Conservation (phyloP, 164 flowering plant genomes). For the Vitis vinifera region DNA sequence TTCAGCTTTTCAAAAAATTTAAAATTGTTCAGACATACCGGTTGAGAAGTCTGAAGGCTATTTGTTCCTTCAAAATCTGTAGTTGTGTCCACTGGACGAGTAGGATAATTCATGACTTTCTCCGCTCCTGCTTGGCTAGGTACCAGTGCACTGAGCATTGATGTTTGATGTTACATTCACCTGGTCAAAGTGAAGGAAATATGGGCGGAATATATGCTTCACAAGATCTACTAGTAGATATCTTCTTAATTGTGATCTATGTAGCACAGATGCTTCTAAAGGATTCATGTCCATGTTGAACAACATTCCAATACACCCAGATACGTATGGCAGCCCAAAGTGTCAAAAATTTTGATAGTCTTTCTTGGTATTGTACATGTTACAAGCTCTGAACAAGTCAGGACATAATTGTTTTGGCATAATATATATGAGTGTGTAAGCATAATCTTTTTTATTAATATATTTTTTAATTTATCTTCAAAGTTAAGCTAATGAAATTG, state of each 20-base stretch:
- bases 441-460: too few species aligned
- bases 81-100: slow-evolving; percentile 87
- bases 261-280: too few species aligned
- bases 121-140: slow-evolving; percentile 66
- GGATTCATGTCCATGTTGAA: too few species aligned
- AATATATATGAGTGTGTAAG: too few species aligned
- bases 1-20: neutral
- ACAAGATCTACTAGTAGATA: slow-evolving; percentile 20
- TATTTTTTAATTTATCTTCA: too few species aligned
- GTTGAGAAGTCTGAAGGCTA: slow-evolving; percentile 79
- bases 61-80: slow-evolving; percentile 96
- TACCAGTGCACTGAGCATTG: slow-evolving; percentile 69
- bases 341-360: too few species aligned
- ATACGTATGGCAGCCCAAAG: too few species aligned
- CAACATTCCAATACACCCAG: too few species aligned
- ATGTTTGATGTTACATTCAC: slow-evolving; percentile 35
- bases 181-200: slow-evolving; percentile 31
- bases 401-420: too few species aligned
- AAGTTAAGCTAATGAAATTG: too few species aligned
- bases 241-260: neutral
- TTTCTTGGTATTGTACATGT: too few species aligned
- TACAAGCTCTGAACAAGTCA: too few species aligned
- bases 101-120: slow-evolving; percentile 82
- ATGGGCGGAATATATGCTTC: slow-evolving; percentile 27
- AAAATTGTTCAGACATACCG: slow-evolving; percentile 39